Conservation (phyloP, 1,139 yeast genomes). For the Hyphopichia buzzinii region DNA sequence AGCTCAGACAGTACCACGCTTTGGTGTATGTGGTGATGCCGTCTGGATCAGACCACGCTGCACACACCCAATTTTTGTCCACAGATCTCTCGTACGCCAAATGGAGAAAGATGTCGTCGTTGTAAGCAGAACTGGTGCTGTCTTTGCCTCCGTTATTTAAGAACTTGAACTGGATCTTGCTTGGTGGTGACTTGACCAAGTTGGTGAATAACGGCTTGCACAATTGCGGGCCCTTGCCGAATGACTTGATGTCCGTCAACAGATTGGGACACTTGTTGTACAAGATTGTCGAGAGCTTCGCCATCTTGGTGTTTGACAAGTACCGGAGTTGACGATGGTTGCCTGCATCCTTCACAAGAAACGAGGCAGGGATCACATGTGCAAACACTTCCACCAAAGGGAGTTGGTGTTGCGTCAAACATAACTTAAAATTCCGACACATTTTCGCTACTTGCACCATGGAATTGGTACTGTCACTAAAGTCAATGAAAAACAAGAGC, state of each 20-base stretch:
- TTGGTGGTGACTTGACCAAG: conserved; percentile 46
- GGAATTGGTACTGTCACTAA: conserved; percentile 43
- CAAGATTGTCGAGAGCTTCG: conserved; percentile 55
- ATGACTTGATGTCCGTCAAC: conserved; percentile 5
- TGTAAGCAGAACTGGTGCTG: conserved; percentile 17
- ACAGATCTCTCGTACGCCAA: conserved; percentile 80
- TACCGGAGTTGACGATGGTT: conserved; percentile 43
- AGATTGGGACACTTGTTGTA: conserved; percentile 58
- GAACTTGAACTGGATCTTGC: conserved; percentile 52
- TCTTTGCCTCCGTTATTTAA: conserved; percentile 24
- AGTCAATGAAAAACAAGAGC: conserved; percentile 46
- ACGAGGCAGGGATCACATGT: conserved; percentile 57
- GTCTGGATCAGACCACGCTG: conserved; percentile 86
- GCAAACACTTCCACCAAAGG: conserved; percentile 49
- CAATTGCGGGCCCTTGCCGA: conserved; percentile 9
- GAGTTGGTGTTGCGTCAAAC: conserved; percentile 35
- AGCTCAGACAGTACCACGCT: conserved; percentile 59
- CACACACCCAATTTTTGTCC: conserved; percentile 82
- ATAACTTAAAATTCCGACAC: conserved; percentile 47
- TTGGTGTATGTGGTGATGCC: conserved; percentile 65
- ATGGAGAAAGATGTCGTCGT: conserved; percentile 77
- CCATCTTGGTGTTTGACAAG: conserved; percentile 47
- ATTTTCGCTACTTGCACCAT: conserved; percentile 47
- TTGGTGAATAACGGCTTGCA: conserved; percentile 33
- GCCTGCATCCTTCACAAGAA: conserved; percentile 35